These are phyloP conservation scores for Sordariomycetes sp. DNA, from an alignment of 2,329 filamentous ascomycete species.

Conservation along the genomic window DNA sequence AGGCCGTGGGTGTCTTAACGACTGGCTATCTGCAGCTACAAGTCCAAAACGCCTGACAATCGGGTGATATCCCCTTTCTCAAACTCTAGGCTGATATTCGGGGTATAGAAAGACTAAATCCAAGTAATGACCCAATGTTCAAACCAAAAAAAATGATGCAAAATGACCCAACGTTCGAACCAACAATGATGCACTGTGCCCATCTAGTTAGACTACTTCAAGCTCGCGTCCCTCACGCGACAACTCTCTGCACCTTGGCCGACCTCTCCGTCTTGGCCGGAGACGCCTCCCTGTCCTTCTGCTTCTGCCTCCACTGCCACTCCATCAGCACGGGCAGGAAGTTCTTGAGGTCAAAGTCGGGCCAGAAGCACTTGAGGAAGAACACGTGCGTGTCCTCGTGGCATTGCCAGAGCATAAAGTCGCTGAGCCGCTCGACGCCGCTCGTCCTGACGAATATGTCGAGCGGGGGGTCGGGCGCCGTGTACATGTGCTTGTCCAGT, in stretches of 20 bases:
- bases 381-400: conserved; percentile 88
- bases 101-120: conserved; percentile 1
- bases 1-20: no score
- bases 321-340: conserved; percentile 88
- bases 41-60: not conserved
- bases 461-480: conserved; percentile 71
- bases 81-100: not conserved
- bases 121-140: not conserved
- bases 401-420: conserved; percentile 99
- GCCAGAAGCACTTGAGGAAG: conserved; percentile 88
- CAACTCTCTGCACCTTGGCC: conserved; percentile 6
- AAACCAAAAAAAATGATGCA: no score
- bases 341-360: conserved; percentile 87
- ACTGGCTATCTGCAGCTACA: not conserved
- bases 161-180: no score
- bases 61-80: not conserved
- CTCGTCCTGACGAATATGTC: conserved; percentile 89
- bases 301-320: conserved; percentile 64
- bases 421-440: conserved; percentile 82
- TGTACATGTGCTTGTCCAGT: conserved; percentile 80
- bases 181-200: not conserved
- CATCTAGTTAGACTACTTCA: not conserved
- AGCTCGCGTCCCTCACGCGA: not conserved
- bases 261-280: conserved; percentile 21
- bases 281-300: conserved; percentile 39